These are phyloP conservation scores for Melaleuca alternifolia DNA, from an alignment of 345 rosid species.

Conservation along the genomic window DNA sequence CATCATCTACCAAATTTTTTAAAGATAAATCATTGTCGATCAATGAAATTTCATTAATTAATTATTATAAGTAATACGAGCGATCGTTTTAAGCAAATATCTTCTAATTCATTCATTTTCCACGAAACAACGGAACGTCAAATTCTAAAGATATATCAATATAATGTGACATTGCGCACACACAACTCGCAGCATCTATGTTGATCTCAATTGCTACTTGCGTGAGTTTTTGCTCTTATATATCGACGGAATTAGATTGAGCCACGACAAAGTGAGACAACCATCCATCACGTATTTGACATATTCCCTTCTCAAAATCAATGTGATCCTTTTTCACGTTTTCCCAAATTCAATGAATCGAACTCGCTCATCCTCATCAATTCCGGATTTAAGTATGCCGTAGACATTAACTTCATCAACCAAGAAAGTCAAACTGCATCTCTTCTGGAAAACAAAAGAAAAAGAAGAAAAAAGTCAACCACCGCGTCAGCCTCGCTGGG, in stretches of 20 bases:
- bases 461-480: not conserved
- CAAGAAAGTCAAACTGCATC: not conserved
- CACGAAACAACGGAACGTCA: no score
- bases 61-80: no score
- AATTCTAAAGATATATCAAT: not conserved
- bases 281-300: not conserved
- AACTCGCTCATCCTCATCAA: not conserved
- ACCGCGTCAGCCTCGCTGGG: not conserved
- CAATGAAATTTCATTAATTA: no score
- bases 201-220: fast-evolving
- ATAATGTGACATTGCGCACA: fast-evolving
- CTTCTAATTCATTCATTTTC: no score
- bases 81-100: no score
- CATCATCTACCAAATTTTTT: no score
- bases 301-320: not conserved
- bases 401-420: not conserved
- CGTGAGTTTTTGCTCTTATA: not conserved
- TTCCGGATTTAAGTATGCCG: not conserved
- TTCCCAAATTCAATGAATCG: not conserved
- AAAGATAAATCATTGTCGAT: no score
- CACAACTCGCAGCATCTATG: fast-evolving
- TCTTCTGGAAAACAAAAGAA: not conserved
- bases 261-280: not conserved
- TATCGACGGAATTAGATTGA: not conserved
- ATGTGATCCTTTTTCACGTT: not conserved